Percentiles rank a stretch among this genome's conserved stretches.
Conservation (phyloP, 2,329 filamentous ascomycete species). For the Neofusicoccum sp. region DNA sequence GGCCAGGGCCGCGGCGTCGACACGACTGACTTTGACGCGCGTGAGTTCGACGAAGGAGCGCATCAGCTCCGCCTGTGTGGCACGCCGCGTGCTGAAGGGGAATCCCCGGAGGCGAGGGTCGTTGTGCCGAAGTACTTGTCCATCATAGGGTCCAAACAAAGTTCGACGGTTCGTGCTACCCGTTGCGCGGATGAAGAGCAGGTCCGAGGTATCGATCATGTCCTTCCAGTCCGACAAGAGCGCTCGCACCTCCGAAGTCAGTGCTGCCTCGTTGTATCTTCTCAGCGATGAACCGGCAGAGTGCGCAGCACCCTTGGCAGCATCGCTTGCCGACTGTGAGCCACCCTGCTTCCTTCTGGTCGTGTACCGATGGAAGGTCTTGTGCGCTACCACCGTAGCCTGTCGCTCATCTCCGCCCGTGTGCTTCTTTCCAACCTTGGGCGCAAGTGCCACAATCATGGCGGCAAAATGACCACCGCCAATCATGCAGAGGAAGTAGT, state of each 20-base stretch:
- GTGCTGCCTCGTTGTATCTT: slow-evolving; percentile 89
- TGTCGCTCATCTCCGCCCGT: slow-evolving; percentile 77
- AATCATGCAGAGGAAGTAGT: slow-evolving; percentile 98
- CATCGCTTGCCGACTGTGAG: slow-evolving; percentile 90
- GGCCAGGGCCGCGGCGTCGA: slow-evolving; percentile 67
- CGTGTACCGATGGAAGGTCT: slow-evolving; percentile 97
- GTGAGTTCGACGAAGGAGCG: slow-evolving; percentile 93
- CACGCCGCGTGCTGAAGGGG: slow-evolving; percentile 87
- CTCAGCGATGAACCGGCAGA: slow-evolving; percentile 89
- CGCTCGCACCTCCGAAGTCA: slow-evolving; percentile 83
- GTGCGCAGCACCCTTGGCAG: slow-evolving; percentile 89
- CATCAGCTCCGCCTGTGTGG: slow-evolving; percentile 94
- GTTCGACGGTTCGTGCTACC: slow-evolving; percentile 84
- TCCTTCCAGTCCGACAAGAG: slow-evolving; percentile 82
- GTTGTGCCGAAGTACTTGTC: slow-evolving; percentile 76
- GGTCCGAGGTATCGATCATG: slow-evolving; percentile 79
- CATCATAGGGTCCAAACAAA: slow-evolving; percentile 88
- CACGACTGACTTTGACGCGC: slow-evolving; percentile 78
- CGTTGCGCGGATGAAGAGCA: slow-evolving; percentile 87
- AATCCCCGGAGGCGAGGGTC: slow-evolving; percentile 84
- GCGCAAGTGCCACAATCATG: slow-evolving; percentile 89
- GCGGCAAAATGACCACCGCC: slow-evolving; percentile 96
- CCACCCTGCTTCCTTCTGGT: slow-evolving; percentile 96
- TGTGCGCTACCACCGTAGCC: slow-evolving; percentile 87
- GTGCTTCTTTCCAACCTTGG: slow-evolving; percentile 71